A percentile compares a stretch with the other conserved stretches of the same genome.
phyloP scores from a whole-genome alignment of 768 basidiomycete genomes.

The Tylopilus plumbeoviolaceoides region DNA sequence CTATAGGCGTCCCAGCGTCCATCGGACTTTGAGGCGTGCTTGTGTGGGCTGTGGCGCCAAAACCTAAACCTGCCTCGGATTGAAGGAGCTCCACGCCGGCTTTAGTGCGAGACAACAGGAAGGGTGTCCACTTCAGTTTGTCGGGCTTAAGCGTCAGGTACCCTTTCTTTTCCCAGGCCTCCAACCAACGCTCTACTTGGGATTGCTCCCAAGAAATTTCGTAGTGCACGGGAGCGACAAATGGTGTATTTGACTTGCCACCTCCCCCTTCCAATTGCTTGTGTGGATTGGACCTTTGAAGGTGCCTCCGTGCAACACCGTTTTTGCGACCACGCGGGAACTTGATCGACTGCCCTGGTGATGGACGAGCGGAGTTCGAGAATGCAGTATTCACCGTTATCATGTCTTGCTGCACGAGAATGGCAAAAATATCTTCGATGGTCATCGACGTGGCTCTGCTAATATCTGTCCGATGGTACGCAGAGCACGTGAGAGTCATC shows the following conservation, averaged over 20 bases:
- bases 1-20: slow-evolving; percentile 23
- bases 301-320: slow-evolving; percentile 59
- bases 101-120: slow-evolving; percentile 57
- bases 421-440: slow-evolving; percentile 77
- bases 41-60: slow-evolving; percentile 7
- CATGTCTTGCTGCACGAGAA: slow-evolving; percentile 70
- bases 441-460: slow-evolving; percentile 86
- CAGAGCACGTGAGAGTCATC: slow-evolving; percentile 17
- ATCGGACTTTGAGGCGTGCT: slow-evolving; percentile 14
- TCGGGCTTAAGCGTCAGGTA: slow-evolving; percentile 76
- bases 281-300: slow-evolving; percentile 51
- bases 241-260: slow-evolving; percentile 44
- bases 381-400: slow-evolving; percentile 51
- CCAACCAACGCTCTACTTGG: slow-evolving; percentile 61
- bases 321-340: slow-evolving; percentile 63
- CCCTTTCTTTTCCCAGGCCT: slow-evolving; percentile 72
- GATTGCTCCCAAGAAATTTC: slow-evolving; percentile 70
- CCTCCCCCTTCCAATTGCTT: slow-evolving; percentile 36
- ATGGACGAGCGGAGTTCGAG: slow-evolving; percentile 53
- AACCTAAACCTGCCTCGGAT: slow-evolving; percentile 11
- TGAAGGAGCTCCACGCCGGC: slow-evolving; percentile 27
- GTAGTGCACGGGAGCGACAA: slow-evolving; percentile 66
- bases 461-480: slow-evolving; percentile 55
- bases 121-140: slow-evolving; percentile 92
- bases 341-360: slow-evolving; percentile 78